Conservation (phyloP, 2,329 filamentous ascomycete genomes). For the Cordyceps pruinosa region DNA sequence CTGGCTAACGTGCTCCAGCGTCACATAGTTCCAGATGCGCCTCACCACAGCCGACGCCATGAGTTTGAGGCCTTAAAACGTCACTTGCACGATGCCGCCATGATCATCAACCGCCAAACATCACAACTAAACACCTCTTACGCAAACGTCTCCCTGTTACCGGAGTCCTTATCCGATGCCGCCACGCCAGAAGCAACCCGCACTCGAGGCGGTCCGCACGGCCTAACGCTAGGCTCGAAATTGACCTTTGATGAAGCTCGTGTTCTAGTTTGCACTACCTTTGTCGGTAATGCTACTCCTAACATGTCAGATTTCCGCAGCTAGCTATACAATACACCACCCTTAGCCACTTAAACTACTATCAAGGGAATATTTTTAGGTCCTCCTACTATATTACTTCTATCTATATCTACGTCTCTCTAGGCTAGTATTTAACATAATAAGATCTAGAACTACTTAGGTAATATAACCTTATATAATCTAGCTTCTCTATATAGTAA, state of each 20-base stretch:
- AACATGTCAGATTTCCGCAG: constrained; percentile 61
- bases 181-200: background rate
- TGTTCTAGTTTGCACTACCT: constrained; percentile 60
- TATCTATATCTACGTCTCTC: constrained; percentile 57
- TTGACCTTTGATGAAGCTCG: constrained; percentile 56
- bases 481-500: constrained; percentile 58
- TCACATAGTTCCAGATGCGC: constrained; percentile 11
- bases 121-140: constrained; percentile 43
- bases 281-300: constrained; percentile 57
- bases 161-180: constrained; percentile 12
- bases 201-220: constrained; percentile 30
- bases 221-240: constrained; percentile 43
- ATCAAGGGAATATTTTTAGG: constrained; percentile 64
- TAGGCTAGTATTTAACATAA: constrained; percentile 61
- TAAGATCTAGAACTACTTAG: constrained; percentile 59
- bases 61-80: constrained; percentile 62
- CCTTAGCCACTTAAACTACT: constrained; percentile 50
- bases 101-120: constrained; percentile 58
- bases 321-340: constrained; percentile 55
- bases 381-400: constrained; percentile 57
- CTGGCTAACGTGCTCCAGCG: constrained; percentile 7
- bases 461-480: constrained; percentile 60
- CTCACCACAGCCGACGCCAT: constrained; percentile 39
- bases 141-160: constrained; percentile 47
- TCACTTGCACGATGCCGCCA: constrained; percentile 61